Evolutionary conservation across 768 basidiomycete species (phyloP), one percentile per base, ranked within the genome.

Genomic region (Phallus indusiatus): DNA sequence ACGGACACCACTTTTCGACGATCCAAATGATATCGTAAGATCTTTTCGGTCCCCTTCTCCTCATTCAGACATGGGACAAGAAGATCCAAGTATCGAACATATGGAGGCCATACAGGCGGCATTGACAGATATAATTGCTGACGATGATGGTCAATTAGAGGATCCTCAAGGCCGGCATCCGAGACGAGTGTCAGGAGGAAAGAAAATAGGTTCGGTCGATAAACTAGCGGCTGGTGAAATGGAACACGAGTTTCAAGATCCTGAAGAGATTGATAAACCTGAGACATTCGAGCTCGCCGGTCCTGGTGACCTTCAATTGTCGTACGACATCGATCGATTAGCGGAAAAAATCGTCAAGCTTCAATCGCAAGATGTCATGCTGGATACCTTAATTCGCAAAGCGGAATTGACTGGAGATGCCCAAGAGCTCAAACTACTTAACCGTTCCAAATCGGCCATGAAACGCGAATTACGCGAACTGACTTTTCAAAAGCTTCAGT

Each of bases 81-180:
- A 55, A n/a, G 67, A 67, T 8, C 65, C 64, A 11, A 57, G 50
- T 22, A 37, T 53, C 12, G 57, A 87, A 64, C 79, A 92, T 42
- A 96, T 98, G 83, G 92, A 94, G 65, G 94, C 95, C 2, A 96
- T 98, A 18, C 93, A 94, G 66, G 94, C 94, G 8, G 96, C 96
- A 4, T 75, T 99, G 62, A 94, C 90, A 10, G 91, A 95, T 68
- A 97, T 99, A 69, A 94, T 99, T 66, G 91, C 92, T 2, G 76
- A 87, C 46, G 90, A 95, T 62, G 78, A 84, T 42, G 78, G 81
- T 56, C 71, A 70, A 56, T 60, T 62, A n/a, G 67, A 70, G 34
- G 61, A 55, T 2, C 62, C 55, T 24, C 57, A 53, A 1, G 59
- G 61, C 35, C 47, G n/a, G 5, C 12, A 33, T 18, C 16, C 24